Conservation (phyloP, 2,329 filamentous ascomycete genomes). For the Neofusicoccum kwambonambiense region DNA sequence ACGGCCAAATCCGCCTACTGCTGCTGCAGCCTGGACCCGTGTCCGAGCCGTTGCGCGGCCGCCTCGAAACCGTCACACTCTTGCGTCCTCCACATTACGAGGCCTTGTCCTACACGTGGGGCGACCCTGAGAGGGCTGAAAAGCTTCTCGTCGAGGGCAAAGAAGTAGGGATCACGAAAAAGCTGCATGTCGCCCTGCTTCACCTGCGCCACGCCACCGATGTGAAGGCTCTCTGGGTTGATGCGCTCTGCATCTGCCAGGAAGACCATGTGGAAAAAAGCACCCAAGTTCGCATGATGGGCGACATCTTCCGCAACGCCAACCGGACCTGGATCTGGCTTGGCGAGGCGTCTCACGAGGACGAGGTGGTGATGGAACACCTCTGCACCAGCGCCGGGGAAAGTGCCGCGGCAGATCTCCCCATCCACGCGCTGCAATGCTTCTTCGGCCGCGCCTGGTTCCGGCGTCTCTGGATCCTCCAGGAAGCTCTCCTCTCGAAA, state of each 20-base stretch:
- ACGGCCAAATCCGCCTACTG: too few species aligned
- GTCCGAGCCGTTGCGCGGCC: too few species aligned
- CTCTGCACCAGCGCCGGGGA: not conserved
- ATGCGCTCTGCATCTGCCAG: not conserved
- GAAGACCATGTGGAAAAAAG: not conserved
- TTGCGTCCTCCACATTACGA: too few species aligned
- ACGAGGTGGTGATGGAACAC: not conserved
- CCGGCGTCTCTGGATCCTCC: slow-evolving; percentile 21
- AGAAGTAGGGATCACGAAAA: too few species aligned
- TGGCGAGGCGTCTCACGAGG: not conserved
- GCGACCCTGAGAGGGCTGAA: too few species aligned
- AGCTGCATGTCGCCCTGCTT: too few species aligned
- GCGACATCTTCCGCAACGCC: not conserved
- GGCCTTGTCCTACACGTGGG: too few species aligned
- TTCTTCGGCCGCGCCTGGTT: slow-evolving; percentile 21
- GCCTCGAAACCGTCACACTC: too few species aligned
- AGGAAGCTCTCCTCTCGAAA: slow-evolving; percentile 16
- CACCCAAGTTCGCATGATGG: not conserved
- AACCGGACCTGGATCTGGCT: not conserved
- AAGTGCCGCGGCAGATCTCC: not conserved
- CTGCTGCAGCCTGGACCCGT: too few species aligned
- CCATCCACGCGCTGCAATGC: not conserved
- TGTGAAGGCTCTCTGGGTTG: not conserved
- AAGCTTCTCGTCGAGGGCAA: too few species aligned
- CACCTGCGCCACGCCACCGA: too few species aligned